Conservation (phyloP, 1,284 basidiomycete species). For the Puccinia triticina region DNA sequence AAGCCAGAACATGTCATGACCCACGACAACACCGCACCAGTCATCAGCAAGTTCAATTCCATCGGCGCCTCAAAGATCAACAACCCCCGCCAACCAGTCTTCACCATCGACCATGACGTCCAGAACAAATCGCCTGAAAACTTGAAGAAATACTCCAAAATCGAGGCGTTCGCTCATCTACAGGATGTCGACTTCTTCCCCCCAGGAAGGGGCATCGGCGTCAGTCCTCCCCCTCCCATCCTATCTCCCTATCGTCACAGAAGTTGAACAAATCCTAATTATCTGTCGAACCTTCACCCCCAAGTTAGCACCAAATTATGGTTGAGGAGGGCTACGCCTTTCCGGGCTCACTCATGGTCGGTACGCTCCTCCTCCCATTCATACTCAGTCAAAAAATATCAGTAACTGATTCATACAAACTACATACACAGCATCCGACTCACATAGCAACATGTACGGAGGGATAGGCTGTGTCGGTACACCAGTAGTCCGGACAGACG, state of each 20-base stretch:
- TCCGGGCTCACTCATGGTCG: conserved; percentile 75
- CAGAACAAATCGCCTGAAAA: conserved; percentile 96
- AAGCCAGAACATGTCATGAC: conserved; percentile 71
- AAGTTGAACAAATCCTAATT: background rate
- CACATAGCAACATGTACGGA: conserved; percentile 98
- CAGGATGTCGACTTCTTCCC: conserved; percentile 94
- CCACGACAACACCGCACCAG: conserved; percentile 51
- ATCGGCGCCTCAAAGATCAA: conserved; percentile 86
- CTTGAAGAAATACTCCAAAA: conserved; percentile 85
- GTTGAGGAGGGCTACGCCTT: conserved; percentile 96
- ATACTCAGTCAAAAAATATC: background rate
- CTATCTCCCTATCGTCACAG: conserved; percentile 57
- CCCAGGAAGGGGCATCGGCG: conserved; percentile 92
- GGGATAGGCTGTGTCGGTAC: conserved; percentile 96
- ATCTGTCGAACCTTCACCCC: background rate
- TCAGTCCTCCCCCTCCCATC: background rate
- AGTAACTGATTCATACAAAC: background rate
- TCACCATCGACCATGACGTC: conserved; percentile 97
- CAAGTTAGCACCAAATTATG: conserved; percentile 74
- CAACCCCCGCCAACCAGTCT: conserved; percentile 83
- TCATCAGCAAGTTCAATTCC: conserved; percentile 76
- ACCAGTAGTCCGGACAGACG: conserved; percentile 70
- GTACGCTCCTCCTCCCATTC: conserved; percentile 58
- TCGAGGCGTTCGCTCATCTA: conserved; percentile 85
- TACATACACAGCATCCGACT: conserved; percentile 76